Conservation (phyloP, 2,329 filamentous ascomycete genomes). For the Scleromitrula shiraiana region DNA sequence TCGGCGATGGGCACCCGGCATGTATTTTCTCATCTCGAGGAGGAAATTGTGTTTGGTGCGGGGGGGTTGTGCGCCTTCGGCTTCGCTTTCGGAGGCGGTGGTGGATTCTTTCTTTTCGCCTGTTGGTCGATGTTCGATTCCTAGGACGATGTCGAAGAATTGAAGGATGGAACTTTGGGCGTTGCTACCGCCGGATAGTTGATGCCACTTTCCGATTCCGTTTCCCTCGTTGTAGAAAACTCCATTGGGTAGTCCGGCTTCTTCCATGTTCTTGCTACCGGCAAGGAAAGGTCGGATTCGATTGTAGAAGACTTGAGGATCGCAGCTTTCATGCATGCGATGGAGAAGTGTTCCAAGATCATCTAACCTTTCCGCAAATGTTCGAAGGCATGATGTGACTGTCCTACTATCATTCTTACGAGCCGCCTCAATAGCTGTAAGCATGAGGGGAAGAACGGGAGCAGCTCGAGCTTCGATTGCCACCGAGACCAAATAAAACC, state of each 20-base stretch:
- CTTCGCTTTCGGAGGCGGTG: constrained; percentile 38
- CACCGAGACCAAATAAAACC: constrained; percentile 95
- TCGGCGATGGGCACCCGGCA: constrained; percentile 85
- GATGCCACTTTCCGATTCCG: constrained; percentile 58
- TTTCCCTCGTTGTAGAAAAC: constrained; percentile 80
- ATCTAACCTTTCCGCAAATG: constrained; percentile 80
- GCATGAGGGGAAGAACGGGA: constrained; percentile 80
- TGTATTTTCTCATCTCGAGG: constrained; percentile 92
- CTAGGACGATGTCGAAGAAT: constrained; percentile 90
- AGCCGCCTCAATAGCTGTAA: constrained; percentile 76
- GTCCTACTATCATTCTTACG: constrained; percentile 59
- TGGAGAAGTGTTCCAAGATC: constrained; percentile 72
- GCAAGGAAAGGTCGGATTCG: constrained; percentile 81
- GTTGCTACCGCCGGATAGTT: constrained; percentile 91
- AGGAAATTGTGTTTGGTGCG: constrained; percentile 78
- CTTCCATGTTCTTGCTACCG: constrained; percentile 85
- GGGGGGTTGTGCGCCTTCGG: constrained; percentile 36
- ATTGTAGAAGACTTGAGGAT: constrained; percentile 85
- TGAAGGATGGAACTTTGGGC: constrained; percentile 95
- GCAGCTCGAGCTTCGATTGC: constrained; percentile 91
- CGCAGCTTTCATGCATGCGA: constrained; percentile 92
- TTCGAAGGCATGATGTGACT: constrained; percentile 69
- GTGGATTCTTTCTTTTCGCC: constrained; percentile 61
- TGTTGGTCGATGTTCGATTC: constrained; percentile 83
- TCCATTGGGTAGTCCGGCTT: constrained; percentile 73